Conservation (phyloP, 2,329 filamentous ascomycete species). For the Ophioceras dolichostomum region DNA sequence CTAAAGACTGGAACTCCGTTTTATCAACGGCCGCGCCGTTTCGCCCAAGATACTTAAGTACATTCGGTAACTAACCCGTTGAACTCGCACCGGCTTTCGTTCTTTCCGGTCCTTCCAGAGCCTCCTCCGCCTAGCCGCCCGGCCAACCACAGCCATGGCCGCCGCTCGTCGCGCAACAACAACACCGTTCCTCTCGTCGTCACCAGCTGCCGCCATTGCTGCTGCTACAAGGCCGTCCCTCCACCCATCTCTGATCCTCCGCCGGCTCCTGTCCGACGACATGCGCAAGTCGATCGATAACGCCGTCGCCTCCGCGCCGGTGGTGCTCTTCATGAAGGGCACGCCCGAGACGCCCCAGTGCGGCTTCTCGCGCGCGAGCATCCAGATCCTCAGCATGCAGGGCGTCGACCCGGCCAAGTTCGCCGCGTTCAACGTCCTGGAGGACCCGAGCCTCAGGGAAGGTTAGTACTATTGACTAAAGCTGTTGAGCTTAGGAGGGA, state of each 20-base stretch:
- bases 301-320: conserved; percentile 74
- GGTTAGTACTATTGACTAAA: conserved; percentile 37
- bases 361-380: conserved; percentile 82
- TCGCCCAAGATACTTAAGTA: not conserved
- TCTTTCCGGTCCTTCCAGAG: too few species aligned
- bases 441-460: conserved; percentile 74
- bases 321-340: conserved; percentile 93
- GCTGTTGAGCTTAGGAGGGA: too few species aligned
- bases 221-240: not conserved
- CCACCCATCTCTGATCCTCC: conserved; percentile 17
- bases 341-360: conserved; percentile 74
- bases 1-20: too few species aligned
- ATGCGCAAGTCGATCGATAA: conserved; percentile 79
- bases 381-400: conserved; percentile 90
- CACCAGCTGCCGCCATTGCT: not conserved
- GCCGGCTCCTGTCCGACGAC: conserved; percentile 67
- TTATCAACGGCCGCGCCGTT: too few species aligned
- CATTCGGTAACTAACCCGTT: too few species aligned
- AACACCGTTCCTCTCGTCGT: not conserved
- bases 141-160: not conserved
- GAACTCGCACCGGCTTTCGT: too few species aligned
- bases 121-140: conserved; percentile 1
- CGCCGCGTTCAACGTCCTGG: conserved; percentile 94
- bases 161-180: conserved; percentile 1
- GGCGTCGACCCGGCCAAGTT: conserved; percentile 94